A percentile compares a stretch with the other conserved stretches of the same genome.
Evolutionary conservation across 345 rosid genomes (phyloP).

Genomic region (Luvunga scandens): DNA sequence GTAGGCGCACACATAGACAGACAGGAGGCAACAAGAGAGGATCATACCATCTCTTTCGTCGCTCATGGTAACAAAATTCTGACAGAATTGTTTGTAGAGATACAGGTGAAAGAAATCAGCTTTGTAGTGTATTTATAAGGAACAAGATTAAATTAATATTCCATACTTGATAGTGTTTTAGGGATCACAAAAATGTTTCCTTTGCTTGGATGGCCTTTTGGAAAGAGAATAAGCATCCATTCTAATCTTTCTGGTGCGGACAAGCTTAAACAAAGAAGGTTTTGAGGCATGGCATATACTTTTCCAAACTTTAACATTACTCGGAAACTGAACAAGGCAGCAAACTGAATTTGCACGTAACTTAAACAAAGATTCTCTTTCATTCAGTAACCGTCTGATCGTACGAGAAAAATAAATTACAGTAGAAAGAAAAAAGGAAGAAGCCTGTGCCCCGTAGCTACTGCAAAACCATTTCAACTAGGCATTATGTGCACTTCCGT

Average conservation of each 20-base stretch:
- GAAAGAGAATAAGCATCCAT: slow-evolving; percentile 16
- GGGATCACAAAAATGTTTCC: slow-evolving; percentile 5
- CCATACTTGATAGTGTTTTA: slow-evolving; percentile 2
- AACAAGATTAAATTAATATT: slow-evolving; percentile 1
- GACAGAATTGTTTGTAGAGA: neutral
- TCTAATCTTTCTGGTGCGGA: slow-evolving; percentile 1
- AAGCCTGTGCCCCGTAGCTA: too few species aligned
- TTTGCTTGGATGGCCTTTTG: neutral
- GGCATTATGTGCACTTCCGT: neutral
- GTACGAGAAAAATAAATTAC: neutral
- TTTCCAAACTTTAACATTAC: neutral
- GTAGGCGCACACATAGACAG: too few species aligned
- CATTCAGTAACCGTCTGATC: neutral
- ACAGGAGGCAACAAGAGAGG: neutral
- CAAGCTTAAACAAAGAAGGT: neutral
- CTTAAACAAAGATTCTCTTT: too few species aligned
- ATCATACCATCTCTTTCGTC: slow-evolving; percentile 14
- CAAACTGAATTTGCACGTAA: too few species aligned
- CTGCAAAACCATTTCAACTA: too few species aligned
- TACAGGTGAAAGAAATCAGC: neutral
- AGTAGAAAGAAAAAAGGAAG: neutral
- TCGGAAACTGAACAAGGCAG: neutral
- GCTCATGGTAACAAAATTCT: slow-evolving; percentile 23
- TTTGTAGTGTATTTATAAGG: neutral
- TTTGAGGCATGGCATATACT: neutral